Evolutionary conservation across 2,329 filamentous ascomycete species (phyloP), one percentile per base, ranked within the genome.

Genomic region (Dactylonectria macrodidyma): DNA sequence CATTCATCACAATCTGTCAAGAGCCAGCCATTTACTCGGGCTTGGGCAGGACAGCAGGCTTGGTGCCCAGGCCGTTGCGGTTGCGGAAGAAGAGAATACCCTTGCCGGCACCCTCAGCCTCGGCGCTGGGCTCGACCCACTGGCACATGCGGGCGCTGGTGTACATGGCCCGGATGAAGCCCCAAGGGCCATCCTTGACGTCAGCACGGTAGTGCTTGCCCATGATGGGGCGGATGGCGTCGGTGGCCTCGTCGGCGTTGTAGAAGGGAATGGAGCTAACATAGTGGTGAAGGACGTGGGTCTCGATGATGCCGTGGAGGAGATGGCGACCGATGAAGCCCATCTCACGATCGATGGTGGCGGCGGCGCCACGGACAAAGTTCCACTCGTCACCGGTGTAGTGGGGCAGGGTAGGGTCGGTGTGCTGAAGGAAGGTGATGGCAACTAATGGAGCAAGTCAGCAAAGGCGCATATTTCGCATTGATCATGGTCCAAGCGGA

Each of bases 361-460:
- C 95, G 66, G 95, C 95, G 65, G 95, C 95, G 77, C 95, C 95
- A 74, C 95, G 95, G 73, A 95, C 91, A 79, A 95, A 98, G 85
- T 92, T 97, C 95, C 95, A 98, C 78, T 92, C 89, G 71, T 93
- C 88, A 68, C 90, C 89, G 64, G 91, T 89, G 88, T 98, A 98
- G 88, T 98, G 95, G 68, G 95, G 95, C 52, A 98, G 92, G 48
- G 92, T 90, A 55, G 95, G 95, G 81, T 98, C 95, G 79, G 95
- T 98, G 89, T 98, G 95, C 85, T 98, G 95, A 71, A 98, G 91
- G 89, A 91, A 98, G 75, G 95, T 98, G 82, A 98, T 98, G 81
- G 95, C 95, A 74, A 98, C 95, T 95, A 75, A 10, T n/a, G 62
- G n/a, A n/a, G 16, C 51, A 81, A 77, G 78, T 77, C 64, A 73